These are phyloP conservation scores for Strobilomyces dryophilus DNA, from an alignment of 768 basidiomycete species.

Conservation along the genomic window DNA sequence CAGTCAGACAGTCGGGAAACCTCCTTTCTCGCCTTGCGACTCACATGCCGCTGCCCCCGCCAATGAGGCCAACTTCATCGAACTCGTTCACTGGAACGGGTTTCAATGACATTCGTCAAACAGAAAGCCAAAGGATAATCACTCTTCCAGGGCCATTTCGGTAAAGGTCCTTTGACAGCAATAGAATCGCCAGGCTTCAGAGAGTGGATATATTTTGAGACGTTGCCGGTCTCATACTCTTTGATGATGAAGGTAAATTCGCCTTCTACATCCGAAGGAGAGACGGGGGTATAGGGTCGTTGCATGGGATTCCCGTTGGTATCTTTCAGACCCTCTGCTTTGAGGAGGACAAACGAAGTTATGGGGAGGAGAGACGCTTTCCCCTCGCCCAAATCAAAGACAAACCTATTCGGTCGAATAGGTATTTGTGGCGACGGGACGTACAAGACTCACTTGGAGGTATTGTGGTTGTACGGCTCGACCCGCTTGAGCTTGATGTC, in stretches of 20 bases:
- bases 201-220: conserved; percentile 77
- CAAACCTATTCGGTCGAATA: conserved; percentile 45
- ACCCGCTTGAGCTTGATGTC: conserved; percentile 81
- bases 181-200: conserved; percentile 83
- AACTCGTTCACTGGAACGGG: conserved; percentile 68
- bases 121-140: conserved; percentile 9
- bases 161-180: conserved; percentile 85
- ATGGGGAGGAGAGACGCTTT: conserved; percentile 76
- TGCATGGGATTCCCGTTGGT: conserved; percentile 83
- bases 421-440: not conserved
- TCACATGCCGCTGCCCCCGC: conserved; percentile 91
- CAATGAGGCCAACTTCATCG: conserved; percentile 83
- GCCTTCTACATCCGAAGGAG: conserved; percentile 67
- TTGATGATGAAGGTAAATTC: conserved; percentile 83
- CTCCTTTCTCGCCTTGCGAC: conserved; percentile 20
- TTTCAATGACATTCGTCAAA: not conserved
- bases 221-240: conserved; percentile 75
- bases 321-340: conserved; percentile 66
- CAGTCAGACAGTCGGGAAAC: not conserved
- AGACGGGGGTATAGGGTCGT: conserved; percentile 92
- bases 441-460: conserved; percentile 54
- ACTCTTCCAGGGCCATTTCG: conserved; percentile 87
- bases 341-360: conserved; percentile 74
- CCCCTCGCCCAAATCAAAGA: conserved; percentile 76
- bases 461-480: conserved; percentile 92